phyloP scores from a whole-genome alignment of 108 stramenopile genomes.

The Skeletonema marinoi region DNA sequence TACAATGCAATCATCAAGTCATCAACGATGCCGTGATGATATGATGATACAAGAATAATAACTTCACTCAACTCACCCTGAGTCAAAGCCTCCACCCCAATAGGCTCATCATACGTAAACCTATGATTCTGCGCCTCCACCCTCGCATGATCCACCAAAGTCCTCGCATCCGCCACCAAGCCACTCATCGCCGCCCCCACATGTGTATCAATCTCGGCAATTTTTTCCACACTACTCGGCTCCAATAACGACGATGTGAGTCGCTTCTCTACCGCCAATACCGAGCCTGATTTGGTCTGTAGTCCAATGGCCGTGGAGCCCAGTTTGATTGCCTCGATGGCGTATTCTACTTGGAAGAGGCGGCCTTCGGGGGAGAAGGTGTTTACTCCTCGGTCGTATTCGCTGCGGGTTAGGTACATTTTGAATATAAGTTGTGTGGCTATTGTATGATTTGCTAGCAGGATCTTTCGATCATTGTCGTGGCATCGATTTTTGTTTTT shows the following conservation, averaged over 20 bases:
- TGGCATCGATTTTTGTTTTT: background rate
- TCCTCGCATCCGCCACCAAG: constrained; percentile 96
- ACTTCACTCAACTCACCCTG: constrained; percentile 77
- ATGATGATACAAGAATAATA: no score
- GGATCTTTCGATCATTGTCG: background rate
- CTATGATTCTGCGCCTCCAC: constrained; percentile 99
- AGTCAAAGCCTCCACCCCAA: constrained; percentile 97
- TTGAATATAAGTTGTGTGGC: background rate
- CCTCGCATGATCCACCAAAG: constrained; percentile 98
- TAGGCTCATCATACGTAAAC: constrained; percentile 98
- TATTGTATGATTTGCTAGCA: background rate
- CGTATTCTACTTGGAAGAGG: constrained; percentile 99
- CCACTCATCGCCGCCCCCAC: constrained; percentile 98
- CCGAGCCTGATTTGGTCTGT: constrained; percentile 92
- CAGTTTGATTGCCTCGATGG: constrained; percentile 97
- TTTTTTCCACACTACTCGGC: constrained; percentile 95
- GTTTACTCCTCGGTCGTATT: constrained; percentile 99
- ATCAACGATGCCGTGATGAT: no score
- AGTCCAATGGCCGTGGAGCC: constrained; percentile 98
- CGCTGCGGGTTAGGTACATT: constrained; percentile 96
- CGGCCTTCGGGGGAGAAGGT: constrained; percentile 99
- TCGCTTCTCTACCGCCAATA: constrained; percentile 98
- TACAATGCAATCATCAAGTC: no score
- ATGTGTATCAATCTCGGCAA: constrained; percentile 97
- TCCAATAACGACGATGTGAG: constrained; percentile 94